phyloP scores from a whole-genome alignment of 2,329 filamentous ascomycete species.

The Scytalidium lignicola region DNA sequence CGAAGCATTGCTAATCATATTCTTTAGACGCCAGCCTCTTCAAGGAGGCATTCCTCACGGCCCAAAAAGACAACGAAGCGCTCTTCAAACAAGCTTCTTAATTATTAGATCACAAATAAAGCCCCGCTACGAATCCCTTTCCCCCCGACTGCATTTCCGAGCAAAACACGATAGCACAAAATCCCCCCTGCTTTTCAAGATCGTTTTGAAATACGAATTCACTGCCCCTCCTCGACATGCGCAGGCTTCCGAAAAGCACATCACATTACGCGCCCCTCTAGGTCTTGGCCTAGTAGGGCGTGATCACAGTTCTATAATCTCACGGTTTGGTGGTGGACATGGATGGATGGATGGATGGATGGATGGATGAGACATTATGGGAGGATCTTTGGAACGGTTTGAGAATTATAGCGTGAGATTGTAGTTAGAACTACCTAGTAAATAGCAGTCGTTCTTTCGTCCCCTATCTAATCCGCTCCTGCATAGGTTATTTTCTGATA shows the following conservation, averaged over 20 bases:
- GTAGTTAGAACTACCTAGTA: conserved; percentile 26
- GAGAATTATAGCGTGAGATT: conserved; percentile 16
- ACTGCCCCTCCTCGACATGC: not conserved
- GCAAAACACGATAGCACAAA: not conserved
- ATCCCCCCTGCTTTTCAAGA: not conserved
- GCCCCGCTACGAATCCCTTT: not conserved
- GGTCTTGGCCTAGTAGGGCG: not conserved
- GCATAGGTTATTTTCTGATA: not conserved
- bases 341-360: not conserved
- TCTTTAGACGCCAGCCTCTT: conserved; percentile 83
- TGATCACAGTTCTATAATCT: not conserved
- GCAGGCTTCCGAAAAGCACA: not conserved
- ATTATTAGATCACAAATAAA: conserved; percentile 4
- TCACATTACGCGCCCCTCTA: not conserved
- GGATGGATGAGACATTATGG: not conserved
- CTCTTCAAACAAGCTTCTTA: conserved; percentile 58
- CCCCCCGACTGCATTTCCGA: not conserved
- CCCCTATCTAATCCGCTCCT: conserved; percentile 6
- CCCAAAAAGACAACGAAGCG: conserved; percentile 91
- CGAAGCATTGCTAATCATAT: conserved; percentile 22
- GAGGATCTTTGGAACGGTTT: not conserved
- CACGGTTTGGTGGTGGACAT: not conserved
- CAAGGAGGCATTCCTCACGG: conserved; percentile 96
- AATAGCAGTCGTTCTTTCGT: conserved; percentile 28
- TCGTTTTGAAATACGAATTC: not conserved